Evolutionary conservation across 2,329 filamentous ascomycete genomes (phyloP).

Genomic region (Aplosporella prunicola): DNA sequence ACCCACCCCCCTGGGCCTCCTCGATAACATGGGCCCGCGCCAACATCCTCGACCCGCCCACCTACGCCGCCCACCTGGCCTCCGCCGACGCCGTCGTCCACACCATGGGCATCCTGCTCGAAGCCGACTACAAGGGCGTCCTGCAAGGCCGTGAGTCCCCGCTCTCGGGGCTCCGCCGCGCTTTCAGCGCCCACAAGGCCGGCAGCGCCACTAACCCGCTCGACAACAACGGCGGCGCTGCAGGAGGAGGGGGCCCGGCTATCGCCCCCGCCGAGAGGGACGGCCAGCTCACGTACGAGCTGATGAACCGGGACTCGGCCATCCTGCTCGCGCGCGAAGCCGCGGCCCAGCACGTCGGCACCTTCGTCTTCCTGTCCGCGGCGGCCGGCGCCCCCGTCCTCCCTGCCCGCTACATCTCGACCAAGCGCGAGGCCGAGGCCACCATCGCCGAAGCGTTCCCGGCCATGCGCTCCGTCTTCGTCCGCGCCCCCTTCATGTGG

Average conservation of each 20-base stretch:
- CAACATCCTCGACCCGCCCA: constrained; percentile 73
- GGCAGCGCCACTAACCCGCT: constrained; percentile 62
- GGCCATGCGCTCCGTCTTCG: constrained; percentile 66
- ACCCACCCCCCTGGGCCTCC: constrained; percentile 69
- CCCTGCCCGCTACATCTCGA: constrained; percentile 75
- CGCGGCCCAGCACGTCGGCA: constrained; percentile 50
- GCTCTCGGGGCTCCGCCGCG: constrained; percentile 65
- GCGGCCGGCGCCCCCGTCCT: constrained; percentile 77
- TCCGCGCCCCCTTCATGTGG: constrained; percentile 82
- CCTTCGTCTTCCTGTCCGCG: constrained; percentile 84
- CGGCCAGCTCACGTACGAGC: constrained; percentile 83
- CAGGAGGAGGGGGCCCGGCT: too few relatives aligned
- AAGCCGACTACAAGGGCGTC: constrained; percentile 95
- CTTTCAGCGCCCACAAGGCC: constrained; percentile 59
- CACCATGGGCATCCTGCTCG: constrained; percentile 89
- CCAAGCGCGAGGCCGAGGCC: constrained; percentile 83
- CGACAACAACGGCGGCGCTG: constrained; percentile 45
- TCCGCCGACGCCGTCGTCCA: constrained; percentile 81
- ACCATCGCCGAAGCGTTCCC: constrained; percentile 65
- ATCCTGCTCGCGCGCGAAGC: constrained; percentile 75
- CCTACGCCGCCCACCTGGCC: constrained; percentile 67
- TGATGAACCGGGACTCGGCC: constrained; percentile 90
- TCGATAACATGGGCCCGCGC: constrained; percentile 80
- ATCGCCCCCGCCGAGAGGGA: constrained; percentile 57
- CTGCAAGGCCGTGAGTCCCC: constrained; percentile 74